Evolutionary conservation across 1,284 basidiomycete species (phyloP), one percentile per base, ranked within the genome.

Genomic region (Golubevia pallescens): DNA sequence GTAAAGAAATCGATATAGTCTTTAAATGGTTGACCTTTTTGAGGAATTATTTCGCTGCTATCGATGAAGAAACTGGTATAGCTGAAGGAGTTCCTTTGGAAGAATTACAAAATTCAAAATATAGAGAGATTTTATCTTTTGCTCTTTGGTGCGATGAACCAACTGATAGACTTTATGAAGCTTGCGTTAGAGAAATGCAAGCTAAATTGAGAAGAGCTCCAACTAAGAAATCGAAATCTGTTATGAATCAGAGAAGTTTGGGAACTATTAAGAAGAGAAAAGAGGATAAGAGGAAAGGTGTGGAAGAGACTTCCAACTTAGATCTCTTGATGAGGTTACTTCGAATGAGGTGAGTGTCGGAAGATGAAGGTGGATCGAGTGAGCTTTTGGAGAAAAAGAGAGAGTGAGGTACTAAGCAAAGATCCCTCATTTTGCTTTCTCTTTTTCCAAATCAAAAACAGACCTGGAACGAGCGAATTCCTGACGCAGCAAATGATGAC

Each of bases 261-360:
- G 96, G 96, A 6, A 99, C 97, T 2, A 99, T 99, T 86, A 92
- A 92, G 86, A 92, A 96, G 80, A 90, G 94, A 69, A 99, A 98
- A 89, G 91, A 91, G 82, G 93, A 95, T 87, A 98, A 96, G 89
- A 89, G 90, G 78, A 89, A 93, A 54, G 80, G 77, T 48, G 78
- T 77, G 28, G 63, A 68, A 53, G 21, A 60, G 32, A 54, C 65
- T 52, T 57, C 63, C 28, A 65, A 54, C 28, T 20, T 57, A 24
- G 51, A 60, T 58, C n/a, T 53, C 16, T 5, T 54, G 19, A 58
- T 32, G 28, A 61, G 32, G 13, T 21, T 56, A 10, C 24, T 56
- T 21, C 54, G 54, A 56, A 56, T 56, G 54, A 56, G 54, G 54
- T 56, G 24, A 56, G 54, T 56, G 19, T 34, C 57, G 57, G 4